phyloP scores from a whole-genome alignment of 2,329 filamentous ascomycete species.

The Orbilia oligospora region DNA sequence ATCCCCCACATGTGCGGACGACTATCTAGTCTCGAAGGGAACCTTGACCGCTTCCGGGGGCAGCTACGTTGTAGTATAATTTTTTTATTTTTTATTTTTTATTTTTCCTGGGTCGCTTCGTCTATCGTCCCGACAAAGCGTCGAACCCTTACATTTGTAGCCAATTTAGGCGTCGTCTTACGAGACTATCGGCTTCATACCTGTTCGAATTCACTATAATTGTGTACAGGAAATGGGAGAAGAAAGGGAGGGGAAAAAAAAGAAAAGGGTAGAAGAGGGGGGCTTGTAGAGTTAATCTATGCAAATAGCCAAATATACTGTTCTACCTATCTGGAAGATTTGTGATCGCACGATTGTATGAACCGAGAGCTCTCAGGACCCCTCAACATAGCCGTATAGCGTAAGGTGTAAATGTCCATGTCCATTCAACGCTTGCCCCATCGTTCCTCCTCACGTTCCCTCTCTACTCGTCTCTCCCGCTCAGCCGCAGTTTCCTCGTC shows the following conservation, averaged over 20 bases:
- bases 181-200: slow-evolving; percentile 28
- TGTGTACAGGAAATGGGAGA: slow-evolving; percentile 37
- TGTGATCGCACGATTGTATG: slow-evolving; percentile 22
- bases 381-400: slow-evolving; percentile 24
- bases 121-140: slow-evolving; percentile 29
- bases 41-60: slow-evolving; percentile 14
- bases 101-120: slow-evolving; percentile 15
- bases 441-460: slow-evolving; percentile 64
- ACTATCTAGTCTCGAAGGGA: slow-evolving; percentile 22
- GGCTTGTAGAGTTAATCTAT: slow-evolving; percentile 47
- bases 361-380: slow-evolving; percentile 36
- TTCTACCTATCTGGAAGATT: slow-evolving; percentile 55
- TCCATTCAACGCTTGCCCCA: slow-evolving; percentile 62
- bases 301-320: slow-evolving; percentile 59
- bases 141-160: slow-evolving; percentile 39
- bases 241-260: slow-evolving; percentile 14
- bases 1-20: slow-evolving; percentile 41
- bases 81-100: neutral
- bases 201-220: slow-evolving; percentile 36
- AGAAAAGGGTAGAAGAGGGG: slow-evolving; percentile 13
- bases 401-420: slow-evolving; percentile 14
- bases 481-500: slow-evolving; percentile 62
- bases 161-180: slow-evolving; percentile 33
- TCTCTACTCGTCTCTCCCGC: slow-evolving; percentile 64
- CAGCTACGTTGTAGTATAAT: neutral